These are phyloP conservation scores for Pseudogymnoascus sp. DNA, from an alignment of 2,329 filamentous ascomycete genomes.

Conservation along the genomic window DNA sequence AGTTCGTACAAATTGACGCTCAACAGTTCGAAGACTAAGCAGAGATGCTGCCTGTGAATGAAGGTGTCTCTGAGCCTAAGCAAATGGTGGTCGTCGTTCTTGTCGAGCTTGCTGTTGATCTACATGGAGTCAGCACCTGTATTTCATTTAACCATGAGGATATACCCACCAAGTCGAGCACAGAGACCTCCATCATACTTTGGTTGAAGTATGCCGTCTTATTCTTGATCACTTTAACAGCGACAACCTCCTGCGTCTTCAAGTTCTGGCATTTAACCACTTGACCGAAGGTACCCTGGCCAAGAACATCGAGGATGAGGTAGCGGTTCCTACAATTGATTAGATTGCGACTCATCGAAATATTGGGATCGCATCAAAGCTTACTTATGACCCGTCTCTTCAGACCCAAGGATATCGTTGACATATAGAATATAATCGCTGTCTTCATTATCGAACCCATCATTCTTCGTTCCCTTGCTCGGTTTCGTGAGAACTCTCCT, in stretches of 20 bases:
- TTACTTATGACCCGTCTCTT: constrained; percentile 96
- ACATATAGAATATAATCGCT: constrained; percentile 99
- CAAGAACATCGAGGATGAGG: constrained; percentile 90
- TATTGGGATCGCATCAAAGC: constrained; percentile 25
- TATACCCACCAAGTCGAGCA: constrained; percentile 73
- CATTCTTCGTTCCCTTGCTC: constrained; percentile 97
- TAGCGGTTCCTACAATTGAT: constrained; percentile 68
- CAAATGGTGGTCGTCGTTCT: constrained; percentile 96
- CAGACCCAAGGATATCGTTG: constrained; percentile 95
- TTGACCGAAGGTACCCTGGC: constrained; percentile 96
- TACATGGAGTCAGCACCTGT: constrained; percentile 33
- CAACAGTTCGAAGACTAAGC: constrained; percentile 89
- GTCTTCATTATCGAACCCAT: constrained; percentile 97
- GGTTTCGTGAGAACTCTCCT: constrained; percentile 94
- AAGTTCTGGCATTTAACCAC: constrained; percentile 98
- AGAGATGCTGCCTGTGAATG: constrained; percentile 94
- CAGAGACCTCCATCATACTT: constrained; percentile 99
- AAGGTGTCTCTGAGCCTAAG: constrained; percentile 95
- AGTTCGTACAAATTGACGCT: constrained; percentile 98
- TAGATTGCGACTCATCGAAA: constrained; percentile 19
- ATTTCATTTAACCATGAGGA: neutral
- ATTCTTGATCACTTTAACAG: constrained; percentile 99
- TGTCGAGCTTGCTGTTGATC: constrained; percentile 98
- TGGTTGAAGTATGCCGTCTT: constrained; percentile 99
- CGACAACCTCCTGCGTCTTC: constrained; percentile 96